A percentile compares a stretch with the other conserved stretches of the same genome.
These are phyloP conservation scores for Mycena vitilis DNA, from an alignment of 768 basidiomycete genomes.

Conservation along the genomic window DNA sequence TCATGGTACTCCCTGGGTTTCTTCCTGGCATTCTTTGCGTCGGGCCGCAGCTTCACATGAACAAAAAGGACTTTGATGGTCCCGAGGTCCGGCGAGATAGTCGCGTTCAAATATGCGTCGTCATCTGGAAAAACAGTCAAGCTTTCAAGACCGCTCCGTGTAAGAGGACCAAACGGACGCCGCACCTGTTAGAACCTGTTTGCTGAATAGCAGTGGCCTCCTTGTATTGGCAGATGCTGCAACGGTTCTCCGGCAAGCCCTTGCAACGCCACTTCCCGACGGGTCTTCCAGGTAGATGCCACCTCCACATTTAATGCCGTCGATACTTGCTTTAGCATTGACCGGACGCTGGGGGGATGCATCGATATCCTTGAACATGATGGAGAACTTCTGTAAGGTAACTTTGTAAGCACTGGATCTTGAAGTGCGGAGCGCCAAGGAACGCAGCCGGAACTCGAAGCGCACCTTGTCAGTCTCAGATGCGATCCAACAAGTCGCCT, in stretches of 20 bases:
- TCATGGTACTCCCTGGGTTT: background rate
- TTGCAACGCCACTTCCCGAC: background rate
- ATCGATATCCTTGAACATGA: slow-evolving; percentile 3
- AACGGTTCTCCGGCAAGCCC: slow-evolving; percentile 6
- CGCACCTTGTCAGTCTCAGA: slow-evolving; percentile 25
- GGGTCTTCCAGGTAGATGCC: background rate
- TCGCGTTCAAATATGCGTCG: slow-evolving; percentile 23
- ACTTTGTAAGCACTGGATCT: no score
- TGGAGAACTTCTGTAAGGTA: slow-evolving; percentile 9
- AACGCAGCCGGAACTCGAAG: no score
- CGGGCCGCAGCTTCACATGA: background rate
- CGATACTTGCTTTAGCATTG: background rate
- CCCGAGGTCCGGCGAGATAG: slow-evolving; percentile 26
- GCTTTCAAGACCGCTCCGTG: background rate
- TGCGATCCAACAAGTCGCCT: slow-evolving; percentile 26
- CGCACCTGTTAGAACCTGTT: slow-evolving; percentile 25
- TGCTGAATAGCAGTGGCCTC: slow-evolving; percentile 10
- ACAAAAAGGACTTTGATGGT: slow-evolving; percentile 9
- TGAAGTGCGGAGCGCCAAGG: no score
- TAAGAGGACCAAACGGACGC: background rate
- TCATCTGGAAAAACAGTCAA: slow-evolving; percentile 7
- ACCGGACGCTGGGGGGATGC: background rate
- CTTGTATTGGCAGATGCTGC: background rate
- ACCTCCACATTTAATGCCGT: slow-evolving; percentile 20
- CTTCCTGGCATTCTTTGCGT: no score